phyloP scores from a whole-genome alignment of 129 eudicot genomes.

The Glebionis coronaria region DNA sequence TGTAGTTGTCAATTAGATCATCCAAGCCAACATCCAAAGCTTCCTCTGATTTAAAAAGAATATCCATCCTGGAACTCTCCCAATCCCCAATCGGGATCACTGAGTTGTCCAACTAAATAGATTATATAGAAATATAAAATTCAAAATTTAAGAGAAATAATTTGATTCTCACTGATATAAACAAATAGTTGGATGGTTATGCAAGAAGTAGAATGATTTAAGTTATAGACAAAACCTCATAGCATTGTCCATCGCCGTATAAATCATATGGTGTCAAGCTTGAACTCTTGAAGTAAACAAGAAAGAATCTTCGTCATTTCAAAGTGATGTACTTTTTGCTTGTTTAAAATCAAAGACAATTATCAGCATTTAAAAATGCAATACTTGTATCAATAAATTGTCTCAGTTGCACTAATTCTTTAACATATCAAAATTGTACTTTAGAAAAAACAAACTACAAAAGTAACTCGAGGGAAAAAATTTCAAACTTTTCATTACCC shows the following conservation, averaged over 20 bases:
- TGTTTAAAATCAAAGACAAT: constrained; percentile 10
- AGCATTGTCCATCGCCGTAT: constrained; percentile 73
- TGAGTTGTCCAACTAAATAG: constrained; percentile 57
- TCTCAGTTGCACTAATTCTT: background rate
- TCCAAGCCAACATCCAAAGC: constrained; percentile 67
- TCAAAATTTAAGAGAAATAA: too few relatives aligned
- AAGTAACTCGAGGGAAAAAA: too few relatives aligned
- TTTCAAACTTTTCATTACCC: constrained; percentile 51
- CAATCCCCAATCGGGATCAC: constrained; percentile 82
- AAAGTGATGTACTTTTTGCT: constrained; percentile 63
- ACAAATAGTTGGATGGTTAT: background rate
- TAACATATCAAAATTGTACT: background rate
- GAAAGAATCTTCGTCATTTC: constrained; percentile 95
- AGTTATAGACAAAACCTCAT: constrained; percentile 59
- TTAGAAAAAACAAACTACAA: background rate
- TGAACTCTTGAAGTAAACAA: constrained; percentile 94
- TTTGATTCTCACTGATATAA: background rate
- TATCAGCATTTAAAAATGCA: background rate
- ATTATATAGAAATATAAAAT: background rate
- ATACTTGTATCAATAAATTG: constrained; percentile 9
- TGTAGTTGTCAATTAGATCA: too few relatives aligned
- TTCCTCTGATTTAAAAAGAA: too few relatives aligned
- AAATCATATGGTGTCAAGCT: constrained; percentile 88
- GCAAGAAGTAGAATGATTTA: constrained; percentile 1
- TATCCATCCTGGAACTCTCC: constrained; percentile 92